Percentiles rank a stretch among this genome's conserved stretches.
Conservation (phyloP, 768 basidiomycete species). For the Porphyrellus cyaneotinctus region DNA sequence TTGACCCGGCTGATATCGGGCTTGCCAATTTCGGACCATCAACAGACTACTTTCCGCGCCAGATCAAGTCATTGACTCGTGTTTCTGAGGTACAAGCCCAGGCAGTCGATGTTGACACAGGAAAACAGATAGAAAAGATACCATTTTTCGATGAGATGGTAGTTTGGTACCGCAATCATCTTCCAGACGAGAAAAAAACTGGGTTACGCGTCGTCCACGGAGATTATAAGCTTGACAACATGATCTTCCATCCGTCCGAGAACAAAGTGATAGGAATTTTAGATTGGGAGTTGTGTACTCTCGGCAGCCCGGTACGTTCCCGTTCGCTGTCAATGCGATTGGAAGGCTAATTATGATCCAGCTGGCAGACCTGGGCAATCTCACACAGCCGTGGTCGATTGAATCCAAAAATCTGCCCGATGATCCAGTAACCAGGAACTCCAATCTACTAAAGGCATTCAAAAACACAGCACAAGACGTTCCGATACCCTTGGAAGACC, state of each 20-base stretch:
- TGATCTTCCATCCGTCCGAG: slow-evolving; percentile 91
- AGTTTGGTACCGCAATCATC: slow-evolving; percentile 67
- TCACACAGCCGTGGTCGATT: slow-evolving; percentile 81
- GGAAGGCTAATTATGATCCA: slow-evolving; percentile 21
- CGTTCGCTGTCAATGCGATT: background rate
- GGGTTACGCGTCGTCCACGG: slow-evolving; percentile 92
- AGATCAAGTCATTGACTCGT: slow-evolving; percentile 83
- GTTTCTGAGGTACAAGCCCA: slow-evolving; percentile 78
- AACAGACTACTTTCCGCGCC: slow-evolving; percentile 86
- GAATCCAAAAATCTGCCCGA: slow-evolving; percentile 39
- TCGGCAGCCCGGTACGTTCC: slow-evolving; percentile 77
- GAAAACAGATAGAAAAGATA: slow-evolving; percentile 59
- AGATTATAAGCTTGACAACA: slow-evolving; percentile 97
- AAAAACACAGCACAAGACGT: slow-evolving; percentile 55
- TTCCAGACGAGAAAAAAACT: slow-evolving; percentile 72
- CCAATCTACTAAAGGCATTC: slow-evolving; percentile 48
- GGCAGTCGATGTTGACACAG: slow-evolving; percentile 62
- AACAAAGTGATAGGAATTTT: slow-evolving; percentile 91
- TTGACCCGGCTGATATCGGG: slow-evolving; percentile 63
- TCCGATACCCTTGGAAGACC: slow-evolving; percentile 62
- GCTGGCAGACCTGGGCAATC: slow-evolving; percentile 87
- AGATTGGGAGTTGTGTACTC: slow-evolving; percentile 96
- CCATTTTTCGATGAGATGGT: slow-evolving; percentile 71
- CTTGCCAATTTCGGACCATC: slow-evolving; percentile 68
- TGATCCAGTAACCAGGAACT: slow-evolving; percentile 11